Percentiles rank a stretch among this genome's conserved stretches.
These are phyloP conservation scores for Neurospora sublineolata DNA, from an alignment of 495 filamentous ascomycete species.

Conservation along the genomic window DNA sequence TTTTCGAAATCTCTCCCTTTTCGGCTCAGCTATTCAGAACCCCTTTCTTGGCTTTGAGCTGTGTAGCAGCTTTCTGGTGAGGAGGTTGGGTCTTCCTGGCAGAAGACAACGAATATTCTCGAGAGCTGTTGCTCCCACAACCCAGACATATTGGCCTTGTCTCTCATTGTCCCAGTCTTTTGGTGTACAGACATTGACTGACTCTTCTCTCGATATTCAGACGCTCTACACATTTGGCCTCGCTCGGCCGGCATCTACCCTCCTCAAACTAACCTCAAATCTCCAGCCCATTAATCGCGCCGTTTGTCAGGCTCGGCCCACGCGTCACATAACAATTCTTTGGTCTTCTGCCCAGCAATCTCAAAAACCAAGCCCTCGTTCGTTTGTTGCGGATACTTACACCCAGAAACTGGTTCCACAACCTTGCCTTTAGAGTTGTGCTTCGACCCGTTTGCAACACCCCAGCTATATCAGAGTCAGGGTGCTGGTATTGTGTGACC, in stretches of 20 bases:
- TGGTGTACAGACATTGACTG: slow-evolving; percentile 10
- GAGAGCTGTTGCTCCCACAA: background rate
- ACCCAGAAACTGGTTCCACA: slow-evolving; percentile 22
- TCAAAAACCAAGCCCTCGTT: slow-evolving; percentile 15
- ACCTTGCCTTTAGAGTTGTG: slow-evolving; percentile 17
- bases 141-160: background rate
- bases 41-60: slow-evolving; percentile 16
- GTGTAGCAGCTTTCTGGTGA: slow-evolving; percentile 8
- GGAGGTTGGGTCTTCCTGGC: slow-evolving; percentile 11
- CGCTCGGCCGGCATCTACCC: slow-evolving; percentile 10
- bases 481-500: background rate
- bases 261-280: background rate
- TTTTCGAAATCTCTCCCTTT: slow-evolving; percentile 18
- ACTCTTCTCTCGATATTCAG: slow-evolving; percentile 7
- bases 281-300: slow-evolving; percentile 2
- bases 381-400: slow-evolving; percentile 25
- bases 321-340: slow-evolving; percentile 8
- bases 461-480: slow-evolving; percentile 10
- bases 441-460: slow-evolving; percentile 17
- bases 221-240: slow-evolving; percentile 2
- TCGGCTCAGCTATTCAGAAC: slow-evolving; percentile 22
- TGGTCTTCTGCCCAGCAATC: slow-evolving; percentile 14
- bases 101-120: background rate
- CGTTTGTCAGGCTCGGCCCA: slow-evolving; percentile 12
- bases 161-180: slow-evolving; percentile 7